Base-by-base conservation (phyloP, 1,284 basidiomycete genomes). In the Wallemia ichthyophaga region DNA sequence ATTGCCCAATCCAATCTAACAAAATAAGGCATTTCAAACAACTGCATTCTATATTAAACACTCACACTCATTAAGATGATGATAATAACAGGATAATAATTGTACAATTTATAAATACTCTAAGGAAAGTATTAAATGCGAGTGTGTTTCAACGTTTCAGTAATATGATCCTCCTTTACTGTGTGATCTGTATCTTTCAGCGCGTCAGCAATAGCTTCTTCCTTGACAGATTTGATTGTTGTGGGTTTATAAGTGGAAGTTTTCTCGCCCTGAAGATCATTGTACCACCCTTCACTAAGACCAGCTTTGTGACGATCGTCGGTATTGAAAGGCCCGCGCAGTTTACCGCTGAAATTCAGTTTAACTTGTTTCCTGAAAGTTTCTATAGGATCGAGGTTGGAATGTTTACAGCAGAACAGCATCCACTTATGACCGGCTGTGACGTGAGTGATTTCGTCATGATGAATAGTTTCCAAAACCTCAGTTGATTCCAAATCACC, bases 381-480 rank as follows among this genome's bases (percentile, higher is more conserved):
- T 37, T 78, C 71, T 63, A 88, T 84, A 13, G 86, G 83, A 64
- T 94, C 87, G 55, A 92, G 70, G 5, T 88, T 85, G 74, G 94
- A 92, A 1, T 82, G 80, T 25, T 94, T 75, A 23, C 91, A 72
- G 83, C 25, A 25, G n/a, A 9, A 56, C 15, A 56, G 55, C 9
- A 23, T 13, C 55, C 55, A 56, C 11, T 24, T 13, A 24, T 56
- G 55, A 3, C 55, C 55, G n/a, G 55, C 55, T 25, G 55, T 56
- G 11, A 56, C 55, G 25, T 56, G 55, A 13, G 55, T 56, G 15
- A 56, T 56, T 24, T 56, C 55, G n/a, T 56, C 55, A 25, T 27
- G 27, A 25, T 56, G 55, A 25, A 56, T 56, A 15, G 25, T 56
- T n/a, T 56, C 55, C 25, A 56, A 27, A 5, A 56, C 55, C 55